Percentiles rank a stretch among this genome's conserved stretches.
phyloP scores from a whole-genome alignment of 192 early-diverging fungal species.

The Gorgonomyces haynaldii region DNA sequence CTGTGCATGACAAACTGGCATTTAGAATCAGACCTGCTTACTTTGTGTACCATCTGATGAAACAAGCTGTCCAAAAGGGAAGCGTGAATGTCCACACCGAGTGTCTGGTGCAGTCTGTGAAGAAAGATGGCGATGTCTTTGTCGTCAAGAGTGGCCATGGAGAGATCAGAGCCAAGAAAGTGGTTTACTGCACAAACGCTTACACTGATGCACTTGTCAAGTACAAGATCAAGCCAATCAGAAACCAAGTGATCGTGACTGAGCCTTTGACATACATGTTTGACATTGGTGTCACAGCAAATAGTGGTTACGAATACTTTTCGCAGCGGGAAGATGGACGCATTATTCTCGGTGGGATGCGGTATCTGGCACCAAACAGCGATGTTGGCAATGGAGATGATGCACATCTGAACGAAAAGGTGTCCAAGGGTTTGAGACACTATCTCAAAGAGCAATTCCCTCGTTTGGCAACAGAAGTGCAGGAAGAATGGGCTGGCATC shows the following conservation, averaged over 20 bases:
- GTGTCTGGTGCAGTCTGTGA: background rate
- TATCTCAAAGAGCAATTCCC: conserved; percentile 15
- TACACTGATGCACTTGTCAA: conserved; percentile 24
- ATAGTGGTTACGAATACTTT: conserved; percentile 36
- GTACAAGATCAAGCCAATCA: conserved; percentile 28
- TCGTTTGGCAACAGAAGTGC: background rate
- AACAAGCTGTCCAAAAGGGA: background rate
- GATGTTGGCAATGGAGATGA: conserved; percentile 27
- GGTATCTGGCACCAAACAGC: conserved; percentile 17
- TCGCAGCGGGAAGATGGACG: conserved; percentile 28
- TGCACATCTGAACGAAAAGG: conserved; percentile 7
- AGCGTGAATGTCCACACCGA: background rate
- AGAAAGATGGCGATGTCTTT: background rate
- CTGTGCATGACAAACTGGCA: conserved; percentile 2
- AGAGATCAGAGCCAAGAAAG: conserved; percentile 8
- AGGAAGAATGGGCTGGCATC: conserved; percentile 35
- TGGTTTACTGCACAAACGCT: conserved; percentile 38
- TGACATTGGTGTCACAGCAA: conserved; percentile 21
- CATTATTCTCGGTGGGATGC: conserved; percentile 32
- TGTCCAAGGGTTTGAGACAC: conserved; percentile 12
- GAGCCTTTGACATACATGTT: conserved; percentile 14
- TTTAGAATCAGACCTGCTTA: conserved; percentile 2
- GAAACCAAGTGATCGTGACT: conserved; percentile 37
- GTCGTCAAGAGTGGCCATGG: conserved; percentile 11
- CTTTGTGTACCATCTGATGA: conserved; percentile 7